These are phyloP conservation scores for Salix viminalis DNA, from an alignment of 345 rosid species.

Conservation along the genomic window DNA sequence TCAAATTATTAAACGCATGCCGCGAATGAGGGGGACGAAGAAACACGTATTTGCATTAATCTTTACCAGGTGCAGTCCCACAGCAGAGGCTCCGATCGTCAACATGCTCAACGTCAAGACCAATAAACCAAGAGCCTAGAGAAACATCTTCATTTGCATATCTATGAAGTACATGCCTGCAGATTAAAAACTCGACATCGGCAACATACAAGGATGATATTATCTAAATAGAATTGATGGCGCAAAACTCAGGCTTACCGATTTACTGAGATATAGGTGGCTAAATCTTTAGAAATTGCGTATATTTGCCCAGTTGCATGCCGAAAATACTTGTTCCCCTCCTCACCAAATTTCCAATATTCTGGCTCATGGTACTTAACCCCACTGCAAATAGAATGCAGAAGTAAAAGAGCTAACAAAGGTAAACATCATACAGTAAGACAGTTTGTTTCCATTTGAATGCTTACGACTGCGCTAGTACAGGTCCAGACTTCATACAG, in stretches of 20 bases:
- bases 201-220: background rate
- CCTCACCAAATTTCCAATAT: slow-evolving; percentile 97
- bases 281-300: slow-evolving; percentile 88
- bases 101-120: slow-evolving; percentile 87
- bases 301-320: slow-evolving; percentile 96
- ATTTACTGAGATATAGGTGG: slow-evolving; percentile 79
- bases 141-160: slow-evolving; percentile 97
- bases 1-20: background rate
- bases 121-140: slow-evolving; percentile 94
- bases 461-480: slow-evolving; percentile 80
- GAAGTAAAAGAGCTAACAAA: background rate
- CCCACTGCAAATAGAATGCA: slow-evolving; percentile 48
- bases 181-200: slow-evolving; percentile 8
- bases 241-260: slow-evolving; percentile 34
- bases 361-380: slow-evolving; percentile 90
- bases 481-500: slow-evolving; percentile 97
- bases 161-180: slow-evolving; percentile 75
- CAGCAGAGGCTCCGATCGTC: slow-evolving; percentile 96
- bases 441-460: background rate
- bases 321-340: slow-evolving; percentile 85
- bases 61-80: slow-evolving; percentile 81
- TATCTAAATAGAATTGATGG: background rate
- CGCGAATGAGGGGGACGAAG: background rate
- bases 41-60: background rate
- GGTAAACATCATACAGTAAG: background rate